Percentiles rank a stretch among this genome's conserved stretches.
Evolutionary conservation across 164 flowering plant genomes (phyloP).

Genomic region (Kingdonia uniflora): DNA sequence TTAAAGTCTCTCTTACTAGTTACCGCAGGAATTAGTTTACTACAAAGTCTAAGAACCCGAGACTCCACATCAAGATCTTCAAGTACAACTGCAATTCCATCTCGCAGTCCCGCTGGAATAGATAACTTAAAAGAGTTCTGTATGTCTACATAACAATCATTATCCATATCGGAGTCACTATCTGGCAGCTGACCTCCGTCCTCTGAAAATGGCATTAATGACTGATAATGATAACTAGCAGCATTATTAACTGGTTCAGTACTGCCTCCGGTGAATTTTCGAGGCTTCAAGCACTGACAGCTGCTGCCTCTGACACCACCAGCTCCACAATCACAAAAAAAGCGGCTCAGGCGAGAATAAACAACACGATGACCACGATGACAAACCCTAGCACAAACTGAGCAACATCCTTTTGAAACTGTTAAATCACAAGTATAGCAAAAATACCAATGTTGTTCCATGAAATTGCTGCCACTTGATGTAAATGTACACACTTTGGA

Average conservation of each 20-base stretch:
- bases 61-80: constrained; percentile 71
- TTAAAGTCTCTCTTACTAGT: constrained; percentile 50
- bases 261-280: constrained; percentile 55
- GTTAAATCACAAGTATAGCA: constrained; percentile 99
- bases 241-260: constrained; percentile 32
- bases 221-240: constrained; percentile 47
- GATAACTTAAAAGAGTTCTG: constrained; percentile 51
- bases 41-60: constrained; percentile 60
- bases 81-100: constrained; percentile 37
- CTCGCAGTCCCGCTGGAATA: constrained; percentile 66
- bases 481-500: constrained; percentile 97
- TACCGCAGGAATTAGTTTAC: constrained; percentile 50
- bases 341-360: constrained; percentile 95
- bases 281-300: constrained; percentile 95
- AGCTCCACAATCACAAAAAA: constrained; percentile 99
- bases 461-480: constrained; percentile 98
- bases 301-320: constrained; percentile 96
- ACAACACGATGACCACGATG: constrained; percentile 99
- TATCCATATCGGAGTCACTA: constrained; percentile 89
- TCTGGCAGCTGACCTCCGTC: constrained; percentile 76
- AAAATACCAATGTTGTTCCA: constrained; percentile 99
- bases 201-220: constrained; percentile 61
- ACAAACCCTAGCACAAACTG: constrained; percentile 99
- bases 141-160: constrained; percentile 44
- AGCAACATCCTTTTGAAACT: constrained; percentile 96